Evolutionary conservation across 305 asterid species (phyloP), one percentile per base, ranked within the genome.

Genomic region (Fraxinus angustifolia): DNA sequence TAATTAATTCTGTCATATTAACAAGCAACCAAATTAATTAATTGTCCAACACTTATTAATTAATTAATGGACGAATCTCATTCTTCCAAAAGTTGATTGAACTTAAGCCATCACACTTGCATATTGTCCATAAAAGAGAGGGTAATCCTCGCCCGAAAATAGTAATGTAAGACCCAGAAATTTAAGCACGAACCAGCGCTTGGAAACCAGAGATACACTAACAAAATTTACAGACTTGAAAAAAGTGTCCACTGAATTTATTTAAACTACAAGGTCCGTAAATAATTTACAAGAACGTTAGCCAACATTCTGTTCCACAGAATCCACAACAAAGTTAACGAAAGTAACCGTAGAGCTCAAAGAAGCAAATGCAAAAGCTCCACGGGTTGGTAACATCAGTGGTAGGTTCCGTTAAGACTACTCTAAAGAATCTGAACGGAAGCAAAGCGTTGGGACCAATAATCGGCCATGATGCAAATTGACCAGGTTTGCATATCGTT

Each of bases 291-390:
- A 21, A 60, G 71, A 19, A 60, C 12, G 2, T 62, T 2, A 8
- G 72, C 71, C 31, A 60, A 10, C 34, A 62, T 62, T 23, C 26
- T 0, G 10, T 60, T 21, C 71, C 31, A 21, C 12, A 8, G 30
- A 14, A 8, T 21, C 71, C 31, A 21, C 12, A 23, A 62, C 33
- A 2, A 30, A 68, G 45, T 79, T 73, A 96, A 42, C 85, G 98
- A 76, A 96, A 94, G 83, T 88, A 94, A 17, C 99, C 99, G 71
- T 96, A 96, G 60, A 96, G 97, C 91, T 96, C 99, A 82, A 94
- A 82, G 93, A 93, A 93, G 89, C 98, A 94, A 73, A 91, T 90
- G 92, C 98, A 91, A 76, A 91, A 90, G 92, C 88, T 89, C 99
- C 99, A 94, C 0, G 97, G 97, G 83, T 87, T 90, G 28, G 91